These are phyloP conservation scores for Plasmopara muralis DNA, from an alignment of 352 stramenopile species.

Conservation along the genomic window DNA sequence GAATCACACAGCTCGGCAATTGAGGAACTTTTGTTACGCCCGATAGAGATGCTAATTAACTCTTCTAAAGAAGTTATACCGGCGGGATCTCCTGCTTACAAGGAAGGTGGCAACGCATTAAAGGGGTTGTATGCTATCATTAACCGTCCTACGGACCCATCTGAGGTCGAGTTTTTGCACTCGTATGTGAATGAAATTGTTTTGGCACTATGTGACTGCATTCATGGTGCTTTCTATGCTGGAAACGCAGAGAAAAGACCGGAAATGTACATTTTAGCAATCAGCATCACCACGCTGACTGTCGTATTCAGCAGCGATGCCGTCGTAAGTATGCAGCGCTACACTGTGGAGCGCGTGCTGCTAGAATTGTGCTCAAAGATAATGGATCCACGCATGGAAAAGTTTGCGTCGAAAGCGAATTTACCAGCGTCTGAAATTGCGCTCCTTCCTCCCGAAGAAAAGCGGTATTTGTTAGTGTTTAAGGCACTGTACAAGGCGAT, in stretches of 20 bases:
- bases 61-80: slow-evolving; percentile 55
- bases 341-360: slow-evolving; percentile 68
- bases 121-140: slow-evolving; percentile 78
- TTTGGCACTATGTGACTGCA: slow-evolving; percentile 60
- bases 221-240: slow-evolving; percentile 64
- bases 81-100: slow-evolving; percentile 42
- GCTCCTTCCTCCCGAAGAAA: slow-evolving; percentile 45
- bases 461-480: slow-evolving; percentile 58
- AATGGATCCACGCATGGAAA: slow-evolving; percentile 62
- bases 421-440: slow-evolving; percentile 31
- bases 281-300: slow-evolving; percentile 64
- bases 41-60: slow-evolving; percentile 64
- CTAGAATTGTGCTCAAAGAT: slow-evolving; percentile 72
- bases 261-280: slow-evolving; percentile 62
- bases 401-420: slow-evolving; percentile 37
- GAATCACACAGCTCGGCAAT: slow-evolving; percentile 19
- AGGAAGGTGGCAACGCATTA: slow-evolving; percentile 62
- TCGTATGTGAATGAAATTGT: slow-evolving; percentile 79
- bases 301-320: slow-evolving; percentile 54
- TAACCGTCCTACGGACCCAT: slow-evolving; percentile 44
- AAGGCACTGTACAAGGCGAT: slow-evolving; percentile 66
- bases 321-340: slow-evolving; percentile 58
- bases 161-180: slow-evolving; percentile 58
- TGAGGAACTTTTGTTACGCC: slow-evolving; percentile 52
- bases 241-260: slow-evolving; percentile 55